A percentile compares a stretch with the other conserved stretches of the same genome.
Conservation (phyloP, 139 green algal species). For the Chlorella vulgaris region DNA sequence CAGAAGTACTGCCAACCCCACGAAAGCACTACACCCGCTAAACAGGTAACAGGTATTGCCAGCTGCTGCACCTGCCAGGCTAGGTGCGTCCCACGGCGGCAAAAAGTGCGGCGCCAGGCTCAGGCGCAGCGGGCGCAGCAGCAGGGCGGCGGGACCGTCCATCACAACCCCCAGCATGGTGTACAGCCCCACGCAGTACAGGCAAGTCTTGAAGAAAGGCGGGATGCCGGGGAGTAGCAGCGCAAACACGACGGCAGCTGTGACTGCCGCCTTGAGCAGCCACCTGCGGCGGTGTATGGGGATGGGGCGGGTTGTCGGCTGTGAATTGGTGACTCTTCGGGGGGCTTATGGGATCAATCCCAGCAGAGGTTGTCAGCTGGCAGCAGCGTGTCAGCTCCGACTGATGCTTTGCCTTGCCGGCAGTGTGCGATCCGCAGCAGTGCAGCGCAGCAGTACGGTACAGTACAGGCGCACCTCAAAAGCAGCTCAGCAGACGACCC, state of each 20-base stretch:
- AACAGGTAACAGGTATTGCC: no score
- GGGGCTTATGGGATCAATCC: no score
- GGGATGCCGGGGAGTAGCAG: background rate
- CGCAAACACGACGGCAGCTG: slow-evolving; percentile 9
- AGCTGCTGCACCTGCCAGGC: background rate
- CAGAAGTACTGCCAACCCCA: no score
- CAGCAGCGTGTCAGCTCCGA: no score
- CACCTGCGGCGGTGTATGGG: background rate
- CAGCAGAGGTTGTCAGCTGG: no score
- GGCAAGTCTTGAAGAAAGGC: background rate
- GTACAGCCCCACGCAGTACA: slow-evolving; percentile 15
- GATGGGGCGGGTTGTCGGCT: background rate
- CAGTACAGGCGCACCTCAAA: background rate
- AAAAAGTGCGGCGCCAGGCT: slow-evolving; percentile 15
- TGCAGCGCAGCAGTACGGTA: no score
- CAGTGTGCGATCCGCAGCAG: no score
- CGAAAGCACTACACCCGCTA: no score
- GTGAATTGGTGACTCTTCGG: no score
- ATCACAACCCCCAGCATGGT: slow-evolving; percentile 23
- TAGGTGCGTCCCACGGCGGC: background rate
- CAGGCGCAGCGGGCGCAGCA: slow-evolving; percentile 28
- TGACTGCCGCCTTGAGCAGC: slow-evolving; percentile 8
- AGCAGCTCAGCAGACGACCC: background rate
- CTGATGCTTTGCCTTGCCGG: no score
- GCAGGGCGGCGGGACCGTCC: slow-evolving; percentile 9